Evolutionary conservation across 345 rosid genomes (phyloP), one percentile per base, ranked within the genome.

Genomic region (Aethionema arabicum): DNA sequence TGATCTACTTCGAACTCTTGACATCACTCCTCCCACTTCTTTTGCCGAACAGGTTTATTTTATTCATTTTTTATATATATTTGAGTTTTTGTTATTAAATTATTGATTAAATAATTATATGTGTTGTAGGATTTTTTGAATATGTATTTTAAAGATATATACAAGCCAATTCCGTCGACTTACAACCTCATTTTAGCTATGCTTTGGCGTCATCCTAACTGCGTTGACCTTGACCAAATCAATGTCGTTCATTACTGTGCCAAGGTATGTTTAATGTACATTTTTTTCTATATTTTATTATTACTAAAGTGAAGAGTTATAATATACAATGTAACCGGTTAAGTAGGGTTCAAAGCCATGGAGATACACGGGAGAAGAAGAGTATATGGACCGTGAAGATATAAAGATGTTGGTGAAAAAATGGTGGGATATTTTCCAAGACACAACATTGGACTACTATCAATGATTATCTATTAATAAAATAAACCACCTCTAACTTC

Each of bases 121-220:
- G 0, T 13, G 3, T 56, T 58, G 65, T 73, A 79, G 85, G 92
- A 85, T 57, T 81, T 85, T 50, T 50, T 85, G 64, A 85, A 81
- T 76, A 65, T 66, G 74, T 83, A 43, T 67, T 85, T 85, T 37
- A 78, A 16, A 60, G 80, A 78, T 27, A 57, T 73, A 10, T 83
- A 76, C 80, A 75, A 75, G 78, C 86, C 88, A 9, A 73, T 83
- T 30, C 79, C 85, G 32, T 40, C 49, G 0, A 52, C 16, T 0
- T 83, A 83, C 77, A 85, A 83, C 38, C 78, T 85, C 15, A 81
- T 83, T 4, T 2, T 78, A 47, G 92, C 88, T 54, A 66, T 83
- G 83, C 74, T 83, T 0, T 85, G 92, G 92, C 88, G 86, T 49
- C 92, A 85, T 44, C 92, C 80, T n/a, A 83, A 83, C 45, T 69